Evolutionary conservation across 805 yeast species (phyloP).

Genomic region (Torulaspora franciscae): DNA sequence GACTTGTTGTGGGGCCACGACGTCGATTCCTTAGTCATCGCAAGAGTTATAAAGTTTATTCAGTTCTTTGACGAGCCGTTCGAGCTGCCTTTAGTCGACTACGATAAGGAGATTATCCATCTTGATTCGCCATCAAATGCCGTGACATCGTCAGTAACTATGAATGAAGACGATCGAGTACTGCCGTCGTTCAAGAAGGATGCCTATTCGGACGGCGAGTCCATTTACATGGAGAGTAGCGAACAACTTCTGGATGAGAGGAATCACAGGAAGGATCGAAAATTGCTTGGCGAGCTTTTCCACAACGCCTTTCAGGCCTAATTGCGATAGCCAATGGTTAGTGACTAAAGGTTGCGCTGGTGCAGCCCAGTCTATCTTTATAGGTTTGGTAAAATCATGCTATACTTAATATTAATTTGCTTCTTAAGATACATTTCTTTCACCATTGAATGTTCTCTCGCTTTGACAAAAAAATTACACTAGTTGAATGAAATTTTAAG

Average conservation of each 20-base stretch:
- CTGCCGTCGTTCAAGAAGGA: conserved; percentile 2
- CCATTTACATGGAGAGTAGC: conserved; percentile 5
- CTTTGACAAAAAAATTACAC: conserved; percentile 2
- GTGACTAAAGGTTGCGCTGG: background rate
- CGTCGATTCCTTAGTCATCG: conserved; percentile 46
- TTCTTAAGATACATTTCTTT: background rate
- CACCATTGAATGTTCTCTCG: conserved; percentile 3
- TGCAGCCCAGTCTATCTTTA: background rate
- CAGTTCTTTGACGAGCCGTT: conserved; percentile 27
- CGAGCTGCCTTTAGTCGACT: conserved; percentile 4
- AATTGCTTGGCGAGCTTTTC: conserved; percentile 7
- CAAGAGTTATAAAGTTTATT: conserved; percentile 39
- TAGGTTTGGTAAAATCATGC: background rate
- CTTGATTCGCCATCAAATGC: conserved; percentile 3
- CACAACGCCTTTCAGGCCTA: conserved; percentile 3
- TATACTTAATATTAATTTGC: background rate
- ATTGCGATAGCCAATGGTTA: background rate
- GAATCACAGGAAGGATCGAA: conserved; percentile 6
- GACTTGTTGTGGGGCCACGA: conserved; percentile 86
- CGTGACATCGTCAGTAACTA: conserved; percentile 4
- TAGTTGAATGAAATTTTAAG: background rate
- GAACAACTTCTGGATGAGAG: conserved; percentile 1
- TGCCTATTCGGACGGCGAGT: conserved; percentile 3
- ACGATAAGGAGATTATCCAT: background rate
- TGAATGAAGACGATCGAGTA: conserved; percentile 8